phyloP scores from a whole-genome alignment of 768 basidiomycete species.

The Candolleomyces eurysporus region DNA sequence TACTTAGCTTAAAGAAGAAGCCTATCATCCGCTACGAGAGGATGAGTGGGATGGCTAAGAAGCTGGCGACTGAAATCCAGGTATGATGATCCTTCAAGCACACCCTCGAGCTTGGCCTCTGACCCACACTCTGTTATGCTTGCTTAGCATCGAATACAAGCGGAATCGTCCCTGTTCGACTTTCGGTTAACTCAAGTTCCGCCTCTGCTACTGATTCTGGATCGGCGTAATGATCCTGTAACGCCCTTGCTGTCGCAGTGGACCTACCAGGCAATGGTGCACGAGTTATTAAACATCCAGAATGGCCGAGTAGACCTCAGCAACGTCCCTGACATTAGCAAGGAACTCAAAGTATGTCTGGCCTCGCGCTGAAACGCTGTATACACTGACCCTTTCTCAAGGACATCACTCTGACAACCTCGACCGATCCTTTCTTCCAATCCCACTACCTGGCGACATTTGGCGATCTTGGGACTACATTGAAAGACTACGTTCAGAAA shows the following conservation, averaged over 20 bases:
- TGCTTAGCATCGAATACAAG: slow-evolving; percentile 70
- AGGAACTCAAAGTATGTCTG: slow-evolving; percentile 74
- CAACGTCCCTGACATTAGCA: slow-evolving; percentile 78
- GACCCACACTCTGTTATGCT: too few relatives aligned
- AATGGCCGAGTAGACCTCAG: slow-evolving; percentile 90
- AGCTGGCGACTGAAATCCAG: slow-evolving; percentile 82
- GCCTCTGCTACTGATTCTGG: slow-evolving; percentile 88
- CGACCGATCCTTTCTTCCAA: slow-evolving; percentile 93
- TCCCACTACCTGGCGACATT: slow-evolving; percentile 89
- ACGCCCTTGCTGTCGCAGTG: slow-evolving; percentile 96
- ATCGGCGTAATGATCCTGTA: slow-evolving; percentile 95
- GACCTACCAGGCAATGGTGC: slow-evolving; percentile 99
- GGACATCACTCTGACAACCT: slow-evolving; percentile 92
- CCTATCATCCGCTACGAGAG: slow-evolving; percentile 92
- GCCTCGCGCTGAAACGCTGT: background rate
- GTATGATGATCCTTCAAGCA: slow-evolving; percentile 36
- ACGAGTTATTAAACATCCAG: slow-evolving; percentile 89
- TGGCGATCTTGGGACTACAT: slow-evolving; percentile 89
- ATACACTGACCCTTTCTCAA: slow-evolving; percentile 25
- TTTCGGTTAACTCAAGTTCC: slow-evolving; percentile 87
- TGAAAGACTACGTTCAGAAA: slow-evolving; percentile 91
- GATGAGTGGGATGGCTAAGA: slow-evolving; percentile 91
- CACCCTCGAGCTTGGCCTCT: background rate
- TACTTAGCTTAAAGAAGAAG: slow-evolving; percentile 95
- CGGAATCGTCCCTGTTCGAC: slow-evolving; percentile 84